These are phyloP conservation scores for Tetrapyrgos nigripes DNA, from an alignment of 1,284 basidiomycete species.

Conservation along the genomic window DNA sequence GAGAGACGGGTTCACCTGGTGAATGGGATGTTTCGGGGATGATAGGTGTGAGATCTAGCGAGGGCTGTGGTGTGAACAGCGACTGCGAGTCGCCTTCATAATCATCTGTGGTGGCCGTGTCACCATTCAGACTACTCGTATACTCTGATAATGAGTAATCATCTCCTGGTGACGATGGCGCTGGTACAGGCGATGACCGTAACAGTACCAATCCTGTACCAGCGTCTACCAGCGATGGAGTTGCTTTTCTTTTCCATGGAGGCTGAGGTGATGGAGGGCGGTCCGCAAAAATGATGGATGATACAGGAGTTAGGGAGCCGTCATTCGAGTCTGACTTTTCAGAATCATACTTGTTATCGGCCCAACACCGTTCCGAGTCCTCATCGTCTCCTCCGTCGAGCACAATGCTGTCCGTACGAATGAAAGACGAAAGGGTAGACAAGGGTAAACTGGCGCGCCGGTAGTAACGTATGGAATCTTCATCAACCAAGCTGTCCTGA, in stretches of 20 bases:
- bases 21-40: slow-evolving; percentile 3
- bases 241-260: not conserved
- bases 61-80: not conserved
- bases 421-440: not conserved
- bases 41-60: not conserved
- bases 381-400: not conserved
- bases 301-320: not conserved
- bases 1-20: slow-evolving; percentile 2
- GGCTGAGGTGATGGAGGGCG: slow-evolving; percentile 11
- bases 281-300: slow-evolving; percentile 9
- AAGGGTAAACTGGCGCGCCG: not conserved
- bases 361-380: slow-evolving; percentile 8
- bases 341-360: slow-evolving; percentile 7
- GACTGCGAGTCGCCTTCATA: not conserved
- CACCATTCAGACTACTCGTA: not conserved
- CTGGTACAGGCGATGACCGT: not conserved
- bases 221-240: not conserved
- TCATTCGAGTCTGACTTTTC: not conserved
- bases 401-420: not conserved
- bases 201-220: not conserved
- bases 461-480: not conserved
- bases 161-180: not conserved
- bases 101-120: not conserved
- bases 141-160: not conserved
- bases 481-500: not conserved